Conservation (phyloP, 345 rosid genomes). For the Conringia planisiliqua region DNA sequence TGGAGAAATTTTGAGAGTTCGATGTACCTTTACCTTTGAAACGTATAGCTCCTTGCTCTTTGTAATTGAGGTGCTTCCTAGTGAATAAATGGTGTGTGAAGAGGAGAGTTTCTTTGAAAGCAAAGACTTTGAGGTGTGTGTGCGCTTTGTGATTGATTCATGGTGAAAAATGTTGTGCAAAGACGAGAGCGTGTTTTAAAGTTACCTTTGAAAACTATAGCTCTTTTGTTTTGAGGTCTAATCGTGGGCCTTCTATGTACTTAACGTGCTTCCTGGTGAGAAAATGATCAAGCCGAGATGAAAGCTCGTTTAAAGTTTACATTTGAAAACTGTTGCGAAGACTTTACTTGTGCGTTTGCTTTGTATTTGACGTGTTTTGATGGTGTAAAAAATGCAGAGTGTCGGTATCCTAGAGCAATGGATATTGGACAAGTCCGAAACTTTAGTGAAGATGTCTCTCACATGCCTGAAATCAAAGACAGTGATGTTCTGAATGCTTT, state of each 20-base stretch:
- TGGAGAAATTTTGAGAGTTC: neutral
- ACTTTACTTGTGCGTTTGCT: neutral
- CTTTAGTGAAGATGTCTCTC: constrained; percentile 61
- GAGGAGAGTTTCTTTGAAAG: neutral
- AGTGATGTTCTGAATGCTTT: constrained; percentile 48
- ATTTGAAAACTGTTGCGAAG: neutral
- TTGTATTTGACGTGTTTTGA: neutral
- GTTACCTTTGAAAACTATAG: neutral
- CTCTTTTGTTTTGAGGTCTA: neutral
- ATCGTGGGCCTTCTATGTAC: neutral
- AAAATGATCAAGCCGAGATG: neutral
- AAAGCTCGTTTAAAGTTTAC: neutral
- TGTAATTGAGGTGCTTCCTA: neutral
- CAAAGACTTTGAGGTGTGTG: neutral
- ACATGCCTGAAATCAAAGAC: constrained; percentile 68
- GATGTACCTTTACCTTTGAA: neutral
- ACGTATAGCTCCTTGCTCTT: neutral
- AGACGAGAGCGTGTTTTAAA: neutral
- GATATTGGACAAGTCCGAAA: constrained; percentile 46
- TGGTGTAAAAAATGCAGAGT: constrained; percentile 36
- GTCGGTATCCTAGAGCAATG: constrained; percentile 37
- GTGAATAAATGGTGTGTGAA: neutral
- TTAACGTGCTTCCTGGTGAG: neutral
- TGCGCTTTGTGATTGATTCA: neutral
- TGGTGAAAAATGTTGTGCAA: neutral